Conservation (phyloP, 1,284 basidiomycete genomes). For the Gomphus bonarii region DNA sequence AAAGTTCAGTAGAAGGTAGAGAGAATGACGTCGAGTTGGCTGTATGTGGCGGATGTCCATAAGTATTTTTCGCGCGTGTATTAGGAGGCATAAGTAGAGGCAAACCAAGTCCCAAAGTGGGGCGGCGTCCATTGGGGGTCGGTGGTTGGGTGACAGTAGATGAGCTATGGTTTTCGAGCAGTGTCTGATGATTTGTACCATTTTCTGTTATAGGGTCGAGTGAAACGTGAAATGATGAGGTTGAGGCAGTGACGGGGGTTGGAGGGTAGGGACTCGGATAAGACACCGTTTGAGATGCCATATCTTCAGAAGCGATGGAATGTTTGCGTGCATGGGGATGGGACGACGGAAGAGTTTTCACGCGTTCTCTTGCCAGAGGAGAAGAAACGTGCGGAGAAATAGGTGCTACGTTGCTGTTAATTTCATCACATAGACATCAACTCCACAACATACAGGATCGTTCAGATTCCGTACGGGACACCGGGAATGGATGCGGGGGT, state of each 20-base stretch:
- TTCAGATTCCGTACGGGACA: neutral
- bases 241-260: conserved; percentile 20
- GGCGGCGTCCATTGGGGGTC: conserved; percentile 11
- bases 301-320: conserved; percentile 46
- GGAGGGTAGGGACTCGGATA: conserved; percentile 14
- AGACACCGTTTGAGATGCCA: conserved; percentile 2
- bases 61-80: neutral
- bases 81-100: neutral
- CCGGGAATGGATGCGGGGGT: neutral
- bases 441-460: neutral
- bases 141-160: conserved; percentile 13
- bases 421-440: neutral
- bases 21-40: conserved; percentile 9
- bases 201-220: conserved; percentile 56
- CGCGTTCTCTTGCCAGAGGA: conserved; percentile 31
- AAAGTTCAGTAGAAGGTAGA: conserved; percentile 44
- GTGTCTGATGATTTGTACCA: conserved; percentile 7
- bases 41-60: conserved; percentile 15
- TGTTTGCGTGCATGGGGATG: conserved; percentile 74
- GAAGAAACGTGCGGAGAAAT: conserved; percentile 28
- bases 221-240: conserved; percentile 24
- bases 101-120: neutral
- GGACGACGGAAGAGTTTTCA: conserved; percentile 41
- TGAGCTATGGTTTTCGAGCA: neutral
- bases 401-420: conserved; percentile 12